phyloP scores from a whole-genome alignment of 169 alveolate genomes.

The Toxoplasma gondii region DNA sequence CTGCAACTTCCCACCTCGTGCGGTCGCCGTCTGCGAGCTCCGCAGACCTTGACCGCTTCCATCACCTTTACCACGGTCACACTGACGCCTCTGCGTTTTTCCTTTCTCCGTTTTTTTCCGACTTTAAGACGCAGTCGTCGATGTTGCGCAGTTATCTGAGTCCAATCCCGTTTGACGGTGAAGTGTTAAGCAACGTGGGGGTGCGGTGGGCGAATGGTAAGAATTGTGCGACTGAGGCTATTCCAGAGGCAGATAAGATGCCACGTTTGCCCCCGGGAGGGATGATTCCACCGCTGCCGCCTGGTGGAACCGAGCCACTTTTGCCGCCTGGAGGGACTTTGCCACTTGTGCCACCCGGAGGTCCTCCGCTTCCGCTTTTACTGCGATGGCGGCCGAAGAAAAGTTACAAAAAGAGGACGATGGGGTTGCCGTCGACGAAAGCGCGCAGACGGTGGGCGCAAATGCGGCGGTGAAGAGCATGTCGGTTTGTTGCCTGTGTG shows the following conservation, averaged over 20 bases:
- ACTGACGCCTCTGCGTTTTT: too few species aligned
- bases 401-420: conserved; percentile 80
- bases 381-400: conserved; percentile 78
- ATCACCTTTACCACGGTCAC: too few species aligned
- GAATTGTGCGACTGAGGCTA: not conserved
- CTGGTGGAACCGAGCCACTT: too few species aligned
- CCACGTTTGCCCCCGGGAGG: too few species aligned
- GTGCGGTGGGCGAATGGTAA: not conserved
- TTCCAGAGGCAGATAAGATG: not conserved
- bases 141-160: too few species aligned
- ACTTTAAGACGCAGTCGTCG: too few species aligned
- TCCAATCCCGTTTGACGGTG: not conserved
- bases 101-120: too few species aligned
- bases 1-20: too few species aligned
- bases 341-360: not conserved
- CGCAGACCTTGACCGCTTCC: too few species aligned
- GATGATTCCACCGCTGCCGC: too few species aligned
- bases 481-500: not conserved
- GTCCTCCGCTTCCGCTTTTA: conserved; percentile 57
- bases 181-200: not conserved
- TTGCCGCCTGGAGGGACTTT: not conserved
- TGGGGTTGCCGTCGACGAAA: conserved; percentile 81
- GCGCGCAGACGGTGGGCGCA: conserved; percentile 81
- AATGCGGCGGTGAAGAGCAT: conserved; percentile 67
- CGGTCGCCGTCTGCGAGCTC: too few species aligned